These are phyloP conservation scores for Phytophthora ohioensis DNA, from an alignment of 352 stramenopile genomes.

Conservation along the genomic window DNA sequence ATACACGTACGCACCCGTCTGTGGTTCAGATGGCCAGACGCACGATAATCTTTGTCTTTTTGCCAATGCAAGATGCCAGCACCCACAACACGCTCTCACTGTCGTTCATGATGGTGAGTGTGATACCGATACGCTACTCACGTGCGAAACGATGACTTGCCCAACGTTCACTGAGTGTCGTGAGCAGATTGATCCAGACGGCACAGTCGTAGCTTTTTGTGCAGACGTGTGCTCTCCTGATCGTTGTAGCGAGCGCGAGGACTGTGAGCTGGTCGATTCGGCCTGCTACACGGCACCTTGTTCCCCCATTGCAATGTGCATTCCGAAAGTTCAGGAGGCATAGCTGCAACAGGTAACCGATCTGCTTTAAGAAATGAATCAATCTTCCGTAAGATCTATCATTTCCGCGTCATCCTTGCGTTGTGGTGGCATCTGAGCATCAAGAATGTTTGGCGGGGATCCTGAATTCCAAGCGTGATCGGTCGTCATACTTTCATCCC, in stretches of 20 bases:
- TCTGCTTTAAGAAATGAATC: constrained; percentile 7
- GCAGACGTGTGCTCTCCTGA: constrained; percentile 61
- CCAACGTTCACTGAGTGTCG: constrained; percentile 52
- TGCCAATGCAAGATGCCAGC: constrained; percentile 39
- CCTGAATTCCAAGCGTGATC: too few species aligned
- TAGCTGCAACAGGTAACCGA: background rate
- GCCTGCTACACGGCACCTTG: constrained; percentile 69
- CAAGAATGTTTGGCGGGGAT: background rate
- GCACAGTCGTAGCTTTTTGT: constrained; percentile 50
- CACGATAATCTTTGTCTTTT: constrained; percentile 56
- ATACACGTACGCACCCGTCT: constrained; percentile 43
- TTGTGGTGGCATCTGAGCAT: background rate
- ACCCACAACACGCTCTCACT: constrained; percentile 35
- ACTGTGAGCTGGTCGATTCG: constrained; percentile 51
- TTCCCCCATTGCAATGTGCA: constrained; percentile 63
- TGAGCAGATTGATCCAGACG: constrained; percentile 38
- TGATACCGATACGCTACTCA: constrained; percentile 49
- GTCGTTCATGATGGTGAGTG: constrained; percentile 60
- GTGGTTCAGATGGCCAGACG: constrained; percentile 52
- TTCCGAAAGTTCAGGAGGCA: constrained; percentile 43
- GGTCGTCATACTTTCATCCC: too few species aligned
- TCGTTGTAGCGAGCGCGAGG: constrained; percentile 53
- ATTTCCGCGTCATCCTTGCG: constrained; percentile 9
- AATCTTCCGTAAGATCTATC: constrained; percentile 41
- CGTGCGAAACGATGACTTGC: constrained; percentile 58